phyloP scores from a whole-genome alignment of 2,329 filamentous ascomycete species.

The Acephala macrosclerotiorum region DNA sequence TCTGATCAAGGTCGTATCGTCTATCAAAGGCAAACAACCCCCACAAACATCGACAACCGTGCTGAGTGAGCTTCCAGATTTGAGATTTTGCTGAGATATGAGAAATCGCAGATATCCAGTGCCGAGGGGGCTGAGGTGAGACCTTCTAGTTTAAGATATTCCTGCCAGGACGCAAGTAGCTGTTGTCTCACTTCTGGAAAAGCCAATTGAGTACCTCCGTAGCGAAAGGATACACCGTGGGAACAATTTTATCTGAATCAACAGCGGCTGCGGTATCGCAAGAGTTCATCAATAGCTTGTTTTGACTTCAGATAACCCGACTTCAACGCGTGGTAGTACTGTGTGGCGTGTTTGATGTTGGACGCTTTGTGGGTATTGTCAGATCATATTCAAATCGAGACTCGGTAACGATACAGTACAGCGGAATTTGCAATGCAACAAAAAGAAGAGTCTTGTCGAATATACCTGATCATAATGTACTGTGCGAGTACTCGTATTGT shows the following conservation, averaged over 20 bases:
- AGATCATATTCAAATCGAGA: too few relatives aligned
- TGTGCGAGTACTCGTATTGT: too few relatives aligned
- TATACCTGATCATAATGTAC: too few relatives aligned
- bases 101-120: not conserved
- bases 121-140: constrained; percentile 6
- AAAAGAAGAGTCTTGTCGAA: too few relatives aligned
- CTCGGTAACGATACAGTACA: too few relatives aligned
- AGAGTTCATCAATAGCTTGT: not conserved
- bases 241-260: not conserved
- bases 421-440: too few relatives aligned
- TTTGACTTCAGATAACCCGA: not conserved
- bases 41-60: not conserved
- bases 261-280: not conserved
- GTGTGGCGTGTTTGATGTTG: too few relatives aligned
- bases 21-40: not conserved
- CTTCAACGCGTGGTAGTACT: too few relatives aligned
- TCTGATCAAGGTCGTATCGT: not conserved
- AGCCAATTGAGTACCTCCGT: not conserved
- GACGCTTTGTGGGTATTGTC: too few relatives aligned
- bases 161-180: not conserved
- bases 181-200: not conserved
- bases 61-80: not conserved
- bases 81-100: not conserved
- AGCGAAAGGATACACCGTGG: not conserved
- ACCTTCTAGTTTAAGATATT: constrained; percentile 6